Evolutionary conservation across 1,284 basidiomycete species (phyloP).

Genomic region (Ceratobasidium papillatum): DNA sequence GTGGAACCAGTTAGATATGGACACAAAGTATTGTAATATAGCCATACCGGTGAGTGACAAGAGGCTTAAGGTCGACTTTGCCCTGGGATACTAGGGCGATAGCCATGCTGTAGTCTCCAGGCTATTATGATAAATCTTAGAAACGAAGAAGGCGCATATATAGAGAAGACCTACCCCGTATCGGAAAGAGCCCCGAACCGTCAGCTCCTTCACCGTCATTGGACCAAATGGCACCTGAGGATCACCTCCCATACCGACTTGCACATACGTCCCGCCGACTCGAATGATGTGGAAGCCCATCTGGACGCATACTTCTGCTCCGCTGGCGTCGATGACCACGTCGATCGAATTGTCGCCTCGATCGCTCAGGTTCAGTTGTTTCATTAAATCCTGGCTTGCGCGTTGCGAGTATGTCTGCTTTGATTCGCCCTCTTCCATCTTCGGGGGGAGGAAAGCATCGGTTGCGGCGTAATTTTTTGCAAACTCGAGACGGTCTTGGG

Average conservation of each 20-base stretch:
- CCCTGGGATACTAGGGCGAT: constrained; percentile 62
- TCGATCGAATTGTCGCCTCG: constrained; percentile 60
- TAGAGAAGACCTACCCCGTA: constrained; percentile 43
- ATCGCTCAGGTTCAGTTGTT: constrained; percentile 55
- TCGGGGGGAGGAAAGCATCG: constrained; percentile 75
- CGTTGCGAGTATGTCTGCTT: constrained; percentile 70
- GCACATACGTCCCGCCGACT: constrained; percentile 70
- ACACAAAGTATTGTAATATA: not conserved
- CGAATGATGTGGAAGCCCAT: constrained; percentile 65
- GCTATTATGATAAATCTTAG: constrained; percentile 54
- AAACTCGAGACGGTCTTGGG: constrained; percentile 82
- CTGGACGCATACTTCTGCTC: constrained; percentile 69
- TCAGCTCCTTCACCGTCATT: constrained; percentile 78
- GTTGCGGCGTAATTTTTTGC: constrained; percentile 90
- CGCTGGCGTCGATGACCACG: constrained; percentile 66
- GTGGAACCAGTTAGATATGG: not conserved
- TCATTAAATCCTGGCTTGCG: constrained; percentile 55
- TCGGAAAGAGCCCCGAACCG: constrained; percentile 86
- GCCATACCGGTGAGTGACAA: constrained; percentile 67
- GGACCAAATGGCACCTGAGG: constrained; percentile 57
- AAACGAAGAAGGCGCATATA: constrained; percentile 23
- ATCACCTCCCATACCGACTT: constrained; percentile 54
- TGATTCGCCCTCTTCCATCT: constrained; percentile 69
- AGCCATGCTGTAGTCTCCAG: constrained; percentile 71
- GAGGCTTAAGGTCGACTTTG: constrained; percentile 60